Base-by-base conservation (phyloP, 2,329 filamentous ascomycete genomes). In the Shiraia bambusicola region DNA sequence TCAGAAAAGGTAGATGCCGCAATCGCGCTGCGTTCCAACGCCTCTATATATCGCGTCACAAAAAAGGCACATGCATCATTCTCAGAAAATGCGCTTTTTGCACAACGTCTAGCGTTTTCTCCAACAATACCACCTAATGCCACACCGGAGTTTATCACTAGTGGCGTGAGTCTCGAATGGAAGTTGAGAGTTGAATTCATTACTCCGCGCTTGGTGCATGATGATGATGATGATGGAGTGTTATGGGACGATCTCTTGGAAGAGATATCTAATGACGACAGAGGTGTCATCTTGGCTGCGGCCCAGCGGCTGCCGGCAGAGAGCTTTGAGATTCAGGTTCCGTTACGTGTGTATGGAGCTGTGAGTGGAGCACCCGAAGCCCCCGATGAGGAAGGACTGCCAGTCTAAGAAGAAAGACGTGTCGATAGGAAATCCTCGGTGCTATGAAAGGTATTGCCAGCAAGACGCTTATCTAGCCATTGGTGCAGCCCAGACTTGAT, bases 91-190 rank as follows among this genome's bases (percentile, higher is more conserved):
- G 86, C 88, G 0, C 75, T 97, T 3, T 96, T 87, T 65, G 83
- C 90, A 2, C 80, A 86, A 6, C 79, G 89, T 35, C 77, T 92
- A 15, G 82, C 87, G 6, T 96, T 97, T 59, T 84, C 78, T 7
- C 87, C 90, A 0, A 86, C 88, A 0, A 90, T 98, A 34, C 93
- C 93, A 0, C 79, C 86, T 13, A 78, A 78, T 11, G 90, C 88
- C 0, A 95, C 91, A 1, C 93, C 93, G 0, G 90, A 93, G 50
- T 95, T 98, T 54, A 80, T 94, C 33, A 98, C 93, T 0, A 95
- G 83, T 47, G 91, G 91, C 2, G 81, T 98, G 3, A 87, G 81
- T 50, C 74, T 96, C 17, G 86, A 89, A 53, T 98, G 93, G 93
- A 87, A 86, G 65, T 75, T 98, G 25, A 77, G 88, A 1, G 82